Base-by-base conservation (phyloP, 257 asterid species). In the Dorcoceras hygrometricum region DNA sequence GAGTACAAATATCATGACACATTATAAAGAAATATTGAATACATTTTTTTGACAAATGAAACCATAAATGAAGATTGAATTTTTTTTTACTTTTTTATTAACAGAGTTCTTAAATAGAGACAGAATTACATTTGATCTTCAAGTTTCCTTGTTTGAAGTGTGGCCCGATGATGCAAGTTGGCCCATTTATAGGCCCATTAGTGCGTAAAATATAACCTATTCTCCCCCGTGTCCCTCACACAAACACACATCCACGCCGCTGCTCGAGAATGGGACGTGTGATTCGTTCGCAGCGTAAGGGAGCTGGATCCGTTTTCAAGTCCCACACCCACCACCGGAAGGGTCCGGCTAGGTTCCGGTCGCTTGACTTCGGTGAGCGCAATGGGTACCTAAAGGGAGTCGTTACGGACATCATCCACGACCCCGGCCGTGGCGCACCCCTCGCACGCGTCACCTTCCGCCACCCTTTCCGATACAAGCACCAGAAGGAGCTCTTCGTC, bases 281-380 rank as follows among this genome's bases (percentile, higher is more conserved):
- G 6, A 88, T 88, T 46, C 20, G 96, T 24, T 87, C 90, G 7
- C 93, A 88, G 34, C 90, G 93, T 82, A 86, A 88, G 84, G 96
- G 96, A 67, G 89, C 94, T 4, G 90, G 93, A 0, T 86, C 90
- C 7, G 89, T 88, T 0, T 86, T 88, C 84, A 82, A 71, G 64
- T 88, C 96, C 59, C 93, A 88, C 71, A 88, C 96, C 1, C 90
- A 88, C 78, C 96, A 88, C 82, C 86, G 92, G 25, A 88, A 88
- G 74, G 93, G 96, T 0, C 86, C 93, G 0, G 93, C 94, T 36
- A 80, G 85, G 0, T 86, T 88, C 84, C 84, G 96, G 19, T 54
- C 90, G 7, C 93, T 88, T 27, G 90, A 86, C 73, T 88, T 83
- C 84, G 94, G 90, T 55, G 96, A 88, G 77, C 86, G 93, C 20